Evolutionary conservation across 1,284 basidiomycete species (phyloP).

Genomic region (Ustilago cynodontis): DNA sequence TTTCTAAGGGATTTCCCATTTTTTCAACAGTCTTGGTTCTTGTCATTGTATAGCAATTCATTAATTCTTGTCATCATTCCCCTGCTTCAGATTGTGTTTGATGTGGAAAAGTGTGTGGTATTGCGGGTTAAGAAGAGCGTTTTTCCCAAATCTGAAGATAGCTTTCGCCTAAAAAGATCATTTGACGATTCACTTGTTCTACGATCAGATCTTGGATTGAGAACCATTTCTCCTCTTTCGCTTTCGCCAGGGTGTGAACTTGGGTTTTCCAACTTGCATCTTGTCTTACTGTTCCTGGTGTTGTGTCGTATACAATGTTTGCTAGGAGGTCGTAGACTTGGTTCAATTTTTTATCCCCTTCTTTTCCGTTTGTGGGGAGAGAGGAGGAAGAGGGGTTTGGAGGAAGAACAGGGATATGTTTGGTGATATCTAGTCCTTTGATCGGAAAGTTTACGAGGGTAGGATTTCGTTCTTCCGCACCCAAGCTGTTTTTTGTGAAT

Average conservation of each 20-base stretch:
- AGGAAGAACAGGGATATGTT: constrained; percentile 10
- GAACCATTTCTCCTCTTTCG: constrained; percentile 86
- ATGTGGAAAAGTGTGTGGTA: too few species aligned
- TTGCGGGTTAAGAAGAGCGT: neutral
- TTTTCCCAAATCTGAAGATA: constrained; percentile 76
- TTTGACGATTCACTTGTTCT: constrained; percentile 91
- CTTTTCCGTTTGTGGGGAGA: constrained; percentile 62
- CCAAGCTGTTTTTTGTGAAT: constrained; percentile 97
- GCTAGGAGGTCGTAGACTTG: constrained; percentile 93
- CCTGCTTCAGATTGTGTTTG: neutral
- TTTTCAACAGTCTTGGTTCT: constrained; percentile 37
- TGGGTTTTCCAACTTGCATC: constrained; percentile 92
- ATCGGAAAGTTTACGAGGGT: constrained; percentile 98
- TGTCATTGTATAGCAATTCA: constrained; percentile 5
- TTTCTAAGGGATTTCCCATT: constrained; percentile 25
- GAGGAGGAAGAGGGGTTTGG: too few species aligned
- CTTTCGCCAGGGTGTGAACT: constrained; percentile 74
- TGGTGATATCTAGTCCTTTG: constrained; percentile 76
- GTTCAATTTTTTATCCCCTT: constrained; percentile 72
- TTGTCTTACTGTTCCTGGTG: constrained; percentile 90
- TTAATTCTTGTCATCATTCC: constrained; percentile 6
- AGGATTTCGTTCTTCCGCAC: constrained; percentile 94
- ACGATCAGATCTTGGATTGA: constrained; percentile 97
- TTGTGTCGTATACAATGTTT: constrained; percentile 93
- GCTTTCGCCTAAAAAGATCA: constrained; percentile 97